Evolutionary conservation across 106 monocot species (phyloP).

Genomic region (Chionographis japonica): DNA sequence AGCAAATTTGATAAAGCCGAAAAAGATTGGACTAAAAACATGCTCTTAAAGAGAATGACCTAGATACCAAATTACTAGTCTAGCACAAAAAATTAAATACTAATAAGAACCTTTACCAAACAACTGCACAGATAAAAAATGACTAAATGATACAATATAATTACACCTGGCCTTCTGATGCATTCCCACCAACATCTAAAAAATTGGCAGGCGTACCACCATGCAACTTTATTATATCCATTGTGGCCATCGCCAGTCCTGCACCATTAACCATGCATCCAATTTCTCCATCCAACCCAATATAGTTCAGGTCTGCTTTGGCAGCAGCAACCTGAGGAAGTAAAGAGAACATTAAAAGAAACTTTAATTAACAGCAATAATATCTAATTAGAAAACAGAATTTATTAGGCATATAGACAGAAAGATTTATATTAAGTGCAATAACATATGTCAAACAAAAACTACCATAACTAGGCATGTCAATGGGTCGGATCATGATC

Average conservation of each 20-base stretch:
- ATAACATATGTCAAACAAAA: no score
- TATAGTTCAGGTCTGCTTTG: conserved; percentile 71
- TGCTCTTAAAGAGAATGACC: no score
- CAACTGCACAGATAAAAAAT: no score
- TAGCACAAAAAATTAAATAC: no score
- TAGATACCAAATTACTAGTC: no score
- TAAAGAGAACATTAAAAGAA: conserved; percentile 6
- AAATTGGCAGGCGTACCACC: conserved; percentile 99
- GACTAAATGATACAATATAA: not conserved
- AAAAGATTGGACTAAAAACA: no score
- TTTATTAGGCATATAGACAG: not conserved
- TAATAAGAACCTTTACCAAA: no score
- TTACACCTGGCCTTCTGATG: conserved; percentile 88
- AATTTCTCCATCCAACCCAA: conserved; percentile 91
- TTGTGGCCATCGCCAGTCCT: conserved; percentile 96
- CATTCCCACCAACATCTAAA: conserved; percentile 91
- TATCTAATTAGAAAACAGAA: not conserved
- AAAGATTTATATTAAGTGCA: no score
- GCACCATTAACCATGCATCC: conserved; percentile 99
- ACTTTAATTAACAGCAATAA: not conserved
- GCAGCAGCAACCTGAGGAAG: conserved; percentile 70
- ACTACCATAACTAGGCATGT: no score
- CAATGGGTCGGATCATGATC: no score
- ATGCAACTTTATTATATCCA: conserved; percentile 97
- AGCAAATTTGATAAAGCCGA: no score